Conservation (phyloP, 306 rosid species). For the Corylus heterophylla region DNA sequence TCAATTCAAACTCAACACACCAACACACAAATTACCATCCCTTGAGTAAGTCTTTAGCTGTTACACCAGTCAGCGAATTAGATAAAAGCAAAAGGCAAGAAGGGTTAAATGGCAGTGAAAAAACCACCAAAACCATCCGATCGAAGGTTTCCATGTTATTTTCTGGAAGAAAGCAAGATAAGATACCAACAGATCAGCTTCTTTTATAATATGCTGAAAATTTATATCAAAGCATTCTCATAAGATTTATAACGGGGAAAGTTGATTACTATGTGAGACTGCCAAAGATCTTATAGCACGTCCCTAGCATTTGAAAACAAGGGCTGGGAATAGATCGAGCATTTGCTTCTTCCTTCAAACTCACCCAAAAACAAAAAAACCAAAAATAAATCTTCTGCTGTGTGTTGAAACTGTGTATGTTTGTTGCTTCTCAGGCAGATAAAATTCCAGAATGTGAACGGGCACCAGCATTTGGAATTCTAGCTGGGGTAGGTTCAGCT, state of each 20-base stretch:
- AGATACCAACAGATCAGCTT: neutral
- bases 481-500: conserved; percentile 65
- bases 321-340: neutral
- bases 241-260: neutral
- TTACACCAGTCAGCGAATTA: neutral
- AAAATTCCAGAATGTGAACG: conserved; percentile 49
- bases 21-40: too few species aligned
- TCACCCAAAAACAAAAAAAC: neutral
- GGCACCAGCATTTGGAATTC: conserved; percentile 70
- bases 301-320: neutral
- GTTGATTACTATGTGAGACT: neutral
- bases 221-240: neutral
- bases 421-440: conserved; percentile 57
- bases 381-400: neutral
- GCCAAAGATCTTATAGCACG: neutral
- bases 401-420: neutral
- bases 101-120: neutral
- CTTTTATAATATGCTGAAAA: neutral
- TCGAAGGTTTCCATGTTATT: neutral
- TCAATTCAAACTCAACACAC: too few species aligned
- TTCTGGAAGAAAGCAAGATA: neutral
- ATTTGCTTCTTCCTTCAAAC: neutral
- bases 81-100: neutral
- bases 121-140: neutral
- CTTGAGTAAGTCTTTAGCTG: neutral